Percentiles rank a stretch among this genome's conserved stretches.
Evolutionary conservation across 108 stramenopile genomes (phyloP).

Genomic region (Mediolabrus comicus): DNA sequence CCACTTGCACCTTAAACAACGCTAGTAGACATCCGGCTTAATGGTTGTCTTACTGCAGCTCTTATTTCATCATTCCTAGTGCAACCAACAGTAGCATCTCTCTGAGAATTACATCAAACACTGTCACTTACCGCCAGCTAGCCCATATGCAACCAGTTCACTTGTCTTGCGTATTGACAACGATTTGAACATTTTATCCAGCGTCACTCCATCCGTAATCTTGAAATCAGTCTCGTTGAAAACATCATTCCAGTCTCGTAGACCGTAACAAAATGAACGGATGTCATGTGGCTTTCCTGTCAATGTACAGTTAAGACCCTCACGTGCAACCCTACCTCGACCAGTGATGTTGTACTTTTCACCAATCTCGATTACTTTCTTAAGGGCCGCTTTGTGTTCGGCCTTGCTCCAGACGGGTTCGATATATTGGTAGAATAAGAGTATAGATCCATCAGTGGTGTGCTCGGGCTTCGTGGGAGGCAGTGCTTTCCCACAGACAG

Average conservation of each 20-base stretch:
- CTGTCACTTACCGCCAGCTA: conserved; percentile 44
- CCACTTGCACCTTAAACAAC: conserved; percentile 36
- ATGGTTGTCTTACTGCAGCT: conserved; percentile 39
- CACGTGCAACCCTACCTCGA: conserved; percentile 68
- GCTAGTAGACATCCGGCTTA: conserved; percentile 45
- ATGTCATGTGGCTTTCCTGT: conserved; percentile 51
- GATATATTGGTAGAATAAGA: conserved; percentile 81
- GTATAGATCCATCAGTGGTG: conserved; percentile 39
- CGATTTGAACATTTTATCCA: conserved; percentile 54
- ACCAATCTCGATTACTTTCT: conserved; percentile 50
- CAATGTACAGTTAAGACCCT: conserved; percentile 83
- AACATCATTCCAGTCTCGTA: conserved; percentile 53
- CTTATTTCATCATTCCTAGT: conserved; percentile 49
- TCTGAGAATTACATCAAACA: too few species aligned
- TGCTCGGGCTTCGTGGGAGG: conserved; percentile 3
- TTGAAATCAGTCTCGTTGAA: conserved; percentile 80
- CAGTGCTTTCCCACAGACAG: conserved; percentile 8
- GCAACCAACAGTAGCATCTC: neutral
- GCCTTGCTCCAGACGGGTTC: conserved; percentile 67
- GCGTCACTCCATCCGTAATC: conserved; percentile 64
- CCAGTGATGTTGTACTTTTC: conserved; percentile 57
- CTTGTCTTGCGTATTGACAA: conserved; percentile 57
- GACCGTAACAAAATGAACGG: conserved; percentile 50
- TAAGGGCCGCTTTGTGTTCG: conserved; percentile 54
- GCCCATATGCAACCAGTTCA: conserved; percentile 80